Percentiles rank a stretch among this genome's conserved stretches.
Evolutionary conservation across 306 rosid genomes (phyloP).

Genomic region (Medicago arabica): DNA sequence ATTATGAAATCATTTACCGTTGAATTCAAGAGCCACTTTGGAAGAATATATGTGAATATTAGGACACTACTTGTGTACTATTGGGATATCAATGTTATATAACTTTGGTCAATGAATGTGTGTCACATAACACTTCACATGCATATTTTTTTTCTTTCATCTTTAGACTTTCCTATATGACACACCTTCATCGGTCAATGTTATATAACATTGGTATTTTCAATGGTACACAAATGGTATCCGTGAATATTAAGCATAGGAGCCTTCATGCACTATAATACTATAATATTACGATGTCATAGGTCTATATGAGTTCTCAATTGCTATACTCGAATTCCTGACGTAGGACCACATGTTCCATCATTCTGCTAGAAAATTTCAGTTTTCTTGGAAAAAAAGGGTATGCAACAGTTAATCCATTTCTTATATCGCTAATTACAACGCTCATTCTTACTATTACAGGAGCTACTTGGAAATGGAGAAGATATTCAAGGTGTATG

Average conservation of each 20-base stretch:
- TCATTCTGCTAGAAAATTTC: background rate
- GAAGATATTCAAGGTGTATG: conserved; percentile 73
- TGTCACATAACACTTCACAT: too few species aligned
- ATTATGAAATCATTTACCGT: background rate
- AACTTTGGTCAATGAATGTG: too few species aligned
- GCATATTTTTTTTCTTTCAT: too few species aligned
- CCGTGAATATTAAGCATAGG: background rate
- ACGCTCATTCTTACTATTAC: background rate
- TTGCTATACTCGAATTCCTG: background rate
- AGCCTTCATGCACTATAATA: background rate
- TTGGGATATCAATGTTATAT: too few species aligned
- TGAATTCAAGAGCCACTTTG: background rate
- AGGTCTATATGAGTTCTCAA: background rate
- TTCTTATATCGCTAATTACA: background rate
- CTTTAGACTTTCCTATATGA: too few species aligned
- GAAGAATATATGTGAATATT: background rate
- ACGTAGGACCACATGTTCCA: background rate
- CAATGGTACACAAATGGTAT: too few species aligned
- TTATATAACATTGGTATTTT: too few species aligned
- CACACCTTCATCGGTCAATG: too few species aligned
- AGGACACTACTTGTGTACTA: too few species aligned
- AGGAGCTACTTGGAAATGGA: conserved; percentile 93
- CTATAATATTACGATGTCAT: background rate
- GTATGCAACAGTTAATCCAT: conserved; percentile 1
- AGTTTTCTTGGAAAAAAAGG: conserved; percentile 2